phyloP scores from a whole-genome alignment of 495 filamentous ascomycete genomes.

The Penicillium odoratum region DNA sequence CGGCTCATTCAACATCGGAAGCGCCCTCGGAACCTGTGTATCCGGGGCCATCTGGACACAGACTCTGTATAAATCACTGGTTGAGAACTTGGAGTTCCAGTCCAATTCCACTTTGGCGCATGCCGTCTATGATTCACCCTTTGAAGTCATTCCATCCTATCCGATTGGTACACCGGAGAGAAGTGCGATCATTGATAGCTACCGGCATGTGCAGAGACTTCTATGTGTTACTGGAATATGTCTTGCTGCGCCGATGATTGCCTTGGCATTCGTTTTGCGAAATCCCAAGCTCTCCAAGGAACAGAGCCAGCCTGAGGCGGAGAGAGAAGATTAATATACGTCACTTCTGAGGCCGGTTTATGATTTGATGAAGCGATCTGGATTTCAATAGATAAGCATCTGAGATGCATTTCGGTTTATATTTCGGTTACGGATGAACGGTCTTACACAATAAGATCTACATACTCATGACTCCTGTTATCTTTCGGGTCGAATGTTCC shows the following conservation, averaged over 20 bases:
- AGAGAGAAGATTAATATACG: neutral
- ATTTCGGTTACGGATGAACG: neutral
- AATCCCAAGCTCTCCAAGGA: slow-evolving; percentile 10
- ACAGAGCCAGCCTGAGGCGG: slow-evolving; percentile 11
- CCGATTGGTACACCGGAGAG: slow-evolving; percentile 12
- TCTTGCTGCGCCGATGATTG: slow-evolving; percentile 11
- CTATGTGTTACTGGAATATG: slow-evolving; percentile 15
- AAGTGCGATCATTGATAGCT: slow-evolving; percentile 9
- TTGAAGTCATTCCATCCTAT: slow-evolving; percentile 5
- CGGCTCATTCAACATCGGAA: slow-evolving; percentile 50
- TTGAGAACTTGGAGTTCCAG: neutral
- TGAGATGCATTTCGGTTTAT: neutral
- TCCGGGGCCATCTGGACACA: slow-evolving; percentile 55
- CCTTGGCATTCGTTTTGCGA: slow-evolving; percentile 10
- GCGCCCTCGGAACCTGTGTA: slow-evolving; percentile 48
- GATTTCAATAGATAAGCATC: neutral
- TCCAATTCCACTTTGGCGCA: slow-evolving; percentile 8
- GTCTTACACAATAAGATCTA: neutral
- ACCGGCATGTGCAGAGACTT: slow-evolving; percentile 8
- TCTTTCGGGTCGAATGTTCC: neutral
- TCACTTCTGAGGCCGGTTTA: neutral
- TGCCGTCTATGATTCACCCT: slow-evolving; percentile 10
- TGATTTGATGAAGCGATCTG: neutral
- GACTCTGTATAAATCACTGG: slow-evolving; percentile 39
- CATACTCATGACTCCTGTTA: neutral